Evolutionary conservation across 768 basidiomycete species (phyloP).

Genomic region (Russula lepida): DNA sequence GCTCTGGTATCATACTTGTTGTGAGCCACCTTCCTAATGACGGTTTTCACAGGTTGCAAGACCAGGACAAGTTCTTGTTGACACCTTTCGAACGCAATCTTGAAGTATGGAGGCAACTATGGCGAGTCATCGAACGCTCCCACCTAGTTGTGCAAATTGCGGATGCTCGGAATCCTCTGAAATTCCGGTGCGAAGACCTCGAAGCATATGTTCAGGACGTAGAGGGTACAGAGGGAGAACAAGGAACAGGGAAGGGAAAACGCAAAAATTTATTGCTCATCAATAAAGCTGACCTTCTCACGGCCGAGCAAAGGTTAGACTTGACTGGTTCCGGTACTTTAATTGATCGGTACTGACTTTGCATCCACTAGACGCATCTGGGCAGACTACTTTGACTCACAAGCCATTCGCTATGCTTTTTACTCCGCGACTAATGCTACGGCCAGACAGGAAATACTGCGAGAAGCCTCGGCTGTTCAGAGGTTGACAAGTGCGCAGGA

Average conservation of each 20-base stretch:
- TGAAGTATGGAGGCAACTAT: constrained; percentile 97
- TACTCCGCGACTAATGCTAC: constrained; percentile 88
- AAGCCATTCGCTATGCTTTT: constrained; percentile 76
- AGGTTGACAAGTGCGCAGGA: not conserved
- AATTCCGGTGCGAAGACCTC: constrained; percentile 88
- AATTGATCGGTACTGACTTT: not conserved
- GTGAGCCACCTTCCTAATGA: not conserved
- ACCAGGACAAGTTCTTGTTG: constrained; percentile 76
- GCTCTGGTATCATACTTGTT: not conserved
- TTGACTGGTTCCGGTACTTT: not conserved
- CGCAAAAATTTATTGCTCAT: constrained; percentile 76
- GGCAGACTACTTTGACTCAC: constrained; percentile 85
- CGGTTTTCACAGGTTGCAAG: constrained; percentile 56
- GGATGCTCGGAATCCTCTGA: constrained; percentile 89
- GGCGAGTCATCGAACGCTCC: constrained; percentile 93
- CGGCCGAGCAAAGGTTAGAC: constrained; percentile 68
- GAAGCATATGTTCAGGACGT: constrained; percentile 80
- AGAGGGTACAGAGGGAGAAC: constrained; percentile 73
- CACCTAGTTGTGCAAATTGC: constrained; percentile 94
- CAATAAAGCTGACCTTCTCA: constrained; percentile 93
- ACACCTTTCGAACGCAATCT: constrained; percentile 97
- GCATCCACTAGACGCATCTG: constrained; percentile 52
- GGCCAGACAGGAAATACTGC: constrained; percentile 69
- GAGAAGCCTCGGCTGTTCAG: constrained; percentile 34
- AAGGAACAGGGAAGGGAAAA: constrained; percentile 63